phyloP scores from a whole-genome alignment of 805 yeast species.

The Tetrapisispora pingtungensis region DNA sequence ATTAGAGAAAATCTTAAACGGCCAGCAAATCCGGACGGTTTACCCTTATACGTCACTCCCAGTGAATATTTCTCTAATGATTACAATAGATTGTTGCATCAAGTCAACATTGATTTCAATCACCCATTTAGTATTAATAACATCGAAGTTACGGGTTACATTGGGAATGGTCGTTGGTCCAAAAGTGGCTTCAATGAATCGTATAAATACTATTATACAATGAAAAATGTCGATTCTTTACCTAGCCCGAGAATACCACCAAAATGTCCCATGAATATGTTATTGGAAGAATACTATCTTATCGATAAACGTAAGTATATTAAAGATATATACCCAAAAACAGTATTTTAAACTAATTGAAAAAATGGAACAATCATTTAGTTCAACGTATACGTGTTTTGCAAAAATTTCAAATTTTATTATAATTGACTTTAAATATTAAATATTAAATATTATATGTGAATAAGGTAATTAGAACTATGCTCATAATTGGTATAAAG shows the following conservation, averaged over 20 bases:
- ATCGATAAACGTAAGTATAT: slow-evolving; percentile 2
- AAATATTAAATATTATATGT: neutral
- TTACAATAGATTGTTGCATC: slow-evolving; percentile 4
- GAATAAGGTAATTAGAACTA: neutral
- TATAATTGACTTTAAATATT: too few relatives aligned
- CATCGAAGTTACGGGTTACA: slow-evolving; percentile 12
- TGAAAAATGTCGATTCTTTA: slow-evolving; percentile 7
- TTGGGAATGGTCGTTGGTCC: slow-evolving; percentile 16
- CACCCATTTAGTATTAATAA: slow-evolving; percentile 8
- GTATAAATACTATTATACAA: slow-evolving; percentile 9
- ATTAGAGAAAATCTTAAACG: neutral
- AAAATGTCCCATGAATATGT: slow-evolving; percentile 16
- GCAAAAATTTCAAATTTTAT: too few relatives aligned
- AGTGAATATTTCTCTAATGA: slow-evolving; percentile 4
- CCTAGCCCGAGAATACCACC: slow-evolving; percentile 14
- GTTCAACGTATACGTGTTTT: too few relatives aligned
- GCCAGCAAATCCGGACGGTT: slow-evolving; percentile 3
- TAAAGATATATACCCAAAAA: neutral
- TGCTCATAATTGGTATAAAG: neutral
- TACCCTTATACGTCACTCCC: slow-evolving; percentile 7
- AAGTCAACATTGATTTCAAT: slow-evolving; percentile 6
- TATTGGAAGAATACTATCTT: slow-evolving; percentile 18
- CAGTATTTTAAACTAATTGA: too few relatives aligned
- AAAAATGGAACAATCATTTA: too few relatives aligned
- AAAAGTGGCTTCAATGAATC: slow-evolving; percentile 3